Evolutionary conservation across 164 flowering plant species (phyloP), one percentile per base, ranked within the genome.

Genomic region (Piper betle): DNA sequence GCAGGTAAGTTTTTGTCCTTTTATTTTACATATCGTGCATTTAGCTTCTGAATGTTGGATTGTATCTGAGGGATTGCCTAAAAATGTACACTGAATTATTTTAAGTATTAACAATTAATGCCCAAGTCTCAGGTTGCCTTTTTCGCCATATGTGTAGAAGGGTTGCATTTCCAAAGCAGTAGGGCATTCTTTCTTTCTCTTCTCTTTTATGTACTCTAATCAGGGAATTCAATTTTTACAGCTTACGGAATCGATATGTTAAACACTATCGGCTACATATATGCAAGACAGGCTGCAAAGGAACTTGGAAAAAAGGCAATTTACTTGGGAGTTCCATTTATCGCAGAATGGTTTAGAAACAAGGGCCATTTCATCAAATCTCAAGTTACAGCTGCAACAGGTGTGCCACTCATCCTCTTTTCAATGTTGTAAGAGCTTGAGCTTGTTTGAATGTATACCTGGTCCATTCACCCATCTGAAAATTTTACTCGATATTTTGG

Each of bases 301-400:
- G 97, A 93, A 81, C 88, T 93, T 53, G 99, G 97, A 61, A 93
- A 93, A 79, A 90, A 88, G 69, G 99, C 85, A 48, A 83, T 83
- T 52, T 88, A 81, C 68, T 74, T 93, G 70, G 97, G 97, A n/a
- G 87, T 93, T 38, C 99, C 99, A 25, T 93, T 93, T 62, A 54
- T 93, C 75, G 99, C 99, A 39, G 99, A 93, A 68, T 93, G 99
- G 99, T 88, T 93, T 69, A 80, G 99, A 77, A 90, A 93, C 77
- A 88, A 93, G 79, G 99, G 99, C 42, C 99, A 93, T 71, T 88
- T 78, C 50, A 84, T 88, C 58, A 93, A 93, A 76, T 93, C 99
- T 72, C 99, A 93, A 80, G 92, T 93, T 41, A 90, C 99, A 43
- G 97, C 97, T 64, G 99, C 97, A 37, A 93, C 96, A 78, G 99